These are phyloP conservation scores for Colletotrichum karsti DNA, from an alignment of 2,329 filamentous ascomycete genomes.

Conservation along the genomic window DNA sequence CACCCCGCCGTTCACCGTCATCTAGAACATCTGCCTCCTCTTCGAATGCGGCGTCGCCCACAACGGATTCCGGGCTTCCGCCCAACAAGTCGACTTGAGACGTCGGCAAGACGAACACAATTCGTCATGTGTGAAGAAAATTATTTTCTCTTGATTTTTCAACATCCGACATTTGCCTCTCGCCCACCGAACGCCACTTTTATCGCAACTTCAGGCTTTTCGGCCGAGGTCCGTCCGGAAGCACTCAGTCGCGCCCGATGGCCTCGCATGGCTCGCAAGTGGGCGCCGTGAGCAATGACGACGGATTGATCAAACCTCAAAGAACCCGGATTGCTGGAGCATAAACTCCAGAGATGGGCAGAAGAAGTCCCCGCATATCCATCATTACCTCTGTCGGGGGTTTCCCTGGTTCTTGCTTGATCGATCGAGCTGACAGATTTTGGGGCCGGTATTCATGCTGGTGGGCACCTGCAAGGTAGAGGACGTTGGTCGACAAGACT, in stretches of 20 bases:
- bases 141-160: background rate
- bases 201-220: background rate
- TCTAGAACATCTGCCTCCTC: background rate
- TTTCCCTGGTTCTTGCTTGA: background rate
- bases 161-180: background rate
- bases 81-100: background rate
- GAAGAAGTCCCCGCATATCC: background rate
- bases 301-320: background rate
- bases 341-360: background rate
- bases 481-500: background rate
- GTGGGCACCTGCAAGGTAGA: background rate
- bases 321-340: background rate
- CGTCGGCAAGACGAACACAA: background rate
- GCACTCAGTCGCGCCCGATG: background rate
- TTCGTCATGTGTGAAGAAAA: background rate
- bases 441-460: background rate
- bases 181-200: background rate
- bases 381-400: background rate
- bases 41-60: background rate
- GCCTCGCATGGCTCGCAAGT: background rate
- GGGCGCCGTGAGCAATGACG: background rate
- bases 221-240: conserved; percentile 16
- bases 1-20: conserved; percentile 4
- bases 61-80: background rate
- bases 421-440: background rate